Evolutionary conservation across 768 basidiomycete species (phyloP).

Genomic region (Russula griseocarnosa): DNA sequence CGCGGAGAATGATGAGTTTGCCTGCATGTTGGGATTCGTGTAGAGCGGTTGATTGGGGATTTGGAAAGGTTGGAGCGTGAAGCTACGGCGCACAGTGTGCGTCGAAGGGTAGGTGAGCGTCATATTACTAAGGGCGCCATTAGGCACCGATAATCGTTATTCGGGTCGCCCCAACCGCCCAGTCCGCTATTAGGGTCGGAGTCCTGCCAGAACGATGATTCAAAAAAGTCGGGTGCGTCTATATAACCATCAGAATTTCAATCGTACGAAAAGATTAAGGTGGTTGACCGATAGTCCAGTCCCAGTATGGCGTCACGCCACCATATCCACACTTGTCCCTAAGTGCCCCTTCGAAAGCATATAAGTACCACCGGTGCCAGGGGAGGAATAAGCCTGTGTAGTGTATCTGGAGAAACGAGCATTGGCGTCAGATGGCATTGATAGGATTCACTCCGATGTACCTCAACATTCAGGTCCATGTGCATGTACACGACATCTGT

Average conservation of each 20-base stretch:
- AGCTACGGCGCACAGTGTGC: constrained; percentile 37
- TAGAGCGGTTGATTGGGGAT: constrained; percentile 18
- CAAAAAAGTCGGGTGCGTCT: constrained; percentile 31
- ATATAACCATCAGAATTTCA: background rate
- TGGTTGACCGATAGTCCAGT: constrained; percentile 32
- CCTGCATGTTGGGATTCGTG: constrained; percentile 29
- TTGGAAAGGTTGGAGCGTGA: constrained; percentile 36
- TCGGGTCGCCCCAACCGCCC: constrained; percentile 33
- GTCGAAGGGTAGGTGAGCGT: constrained; percentile 35
- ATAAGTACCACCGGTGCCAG: constrained; percentile 33
- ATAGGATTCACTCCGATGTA: background rate
- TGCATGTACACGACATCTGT: constrained; percentile 31
- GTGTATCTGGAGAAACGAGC: constrained; percentile 27
- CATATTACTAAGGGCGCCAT: constrained; percentile 34
- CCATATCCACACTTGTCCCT: constrained; percentile 30
- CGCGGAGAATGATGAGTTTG: constrained; percentile 33
- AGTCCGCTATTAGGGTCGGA: constrained; percentile 29
- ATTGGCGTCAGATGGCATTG: background rate
- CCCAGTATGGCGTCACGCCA: constrained; percentile 32
- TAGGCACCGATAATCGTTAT: constrained; percentile 29
- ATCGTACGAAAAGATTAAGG: background rate
- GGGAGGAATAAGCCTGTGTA: constrained; percentile 32
- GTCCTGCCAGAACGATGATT: constrained; percentile 30
- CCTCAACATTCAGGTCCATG: constrained; percentile 32
- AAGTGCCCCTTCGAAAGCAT: constrained; percentile 29